phyloP scores from a whole-genome alignment of 768 basidiomycete genomes.

The Tephrocybe sp. region DNA sequence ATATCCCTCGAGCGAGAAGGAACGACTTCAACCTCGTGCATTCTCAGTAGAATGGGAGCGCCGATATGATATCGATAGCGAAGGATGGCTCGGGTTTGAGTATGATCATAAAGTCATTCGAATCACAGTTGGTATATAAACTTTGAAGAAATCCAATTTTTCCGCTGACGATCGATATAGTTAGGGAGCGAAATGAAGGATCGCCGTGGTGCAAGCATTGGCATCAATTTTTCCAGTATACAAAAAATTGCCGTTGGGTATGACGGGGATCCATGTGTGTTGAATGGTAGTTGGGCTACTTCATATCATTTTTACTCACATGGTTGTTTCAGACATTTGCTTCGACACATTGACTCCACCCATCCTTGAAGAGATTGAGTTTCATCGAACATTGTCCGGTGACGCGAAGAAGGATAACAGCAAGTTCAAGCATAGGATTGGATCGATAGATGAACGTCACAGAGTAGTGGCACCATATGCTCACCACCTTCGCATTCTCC shows the following conservation, averaged over 20 bases:
- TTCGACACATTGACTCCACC: constrained; percentile 70
- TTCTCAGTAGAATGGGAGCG: constrained; percentile 75
- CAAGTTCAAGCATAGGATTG: constrained; percentile 57
- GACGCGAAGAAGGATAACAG: constrained; percentile 33
- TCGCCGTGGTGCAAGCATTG: constrained; percentile 45
- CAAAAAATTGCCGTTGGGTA: constrained; percentile 58
- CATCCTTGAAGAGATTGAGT: constrained; percentile 54
- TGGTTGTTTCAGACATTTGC: constrained; percentile 49
- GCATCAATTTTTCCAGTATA: constrained; percentile 56
- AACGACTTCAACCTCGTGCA: constrained; percentile 35
- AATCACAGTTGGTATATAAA: constrained; percentile 44
- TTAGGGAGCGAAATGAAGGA: constrained; percentile 58
- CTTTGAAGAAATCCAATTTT: not conserved
- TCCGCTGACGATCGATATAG: constrained; percentile 31
- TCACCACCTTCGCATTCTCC: constrained; percentile 62
- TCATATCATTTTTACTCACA: constrained; percentile 9
- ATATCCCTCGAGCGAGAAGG: constrained; percentile 27
- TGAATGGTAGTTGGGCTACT: constrained; percentile 3
- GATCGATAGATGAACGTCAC: constrained; percentile 58
- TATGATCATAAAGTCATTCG: constrained; percentile 69
- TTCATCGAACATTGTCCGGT: constrained; percentile 50
- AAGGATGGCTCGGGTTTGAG: constrained; percentile 57
- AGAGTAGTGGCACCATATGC: constrained; percentile 63
- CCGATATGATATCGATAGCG: constrained; percentile 41
- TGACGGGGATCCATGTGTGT: constrained; percentile 66